Base-by-base conservation (phyloP, 805 yeast species). In the Saccharomycopsis lassenensis region DNA sequence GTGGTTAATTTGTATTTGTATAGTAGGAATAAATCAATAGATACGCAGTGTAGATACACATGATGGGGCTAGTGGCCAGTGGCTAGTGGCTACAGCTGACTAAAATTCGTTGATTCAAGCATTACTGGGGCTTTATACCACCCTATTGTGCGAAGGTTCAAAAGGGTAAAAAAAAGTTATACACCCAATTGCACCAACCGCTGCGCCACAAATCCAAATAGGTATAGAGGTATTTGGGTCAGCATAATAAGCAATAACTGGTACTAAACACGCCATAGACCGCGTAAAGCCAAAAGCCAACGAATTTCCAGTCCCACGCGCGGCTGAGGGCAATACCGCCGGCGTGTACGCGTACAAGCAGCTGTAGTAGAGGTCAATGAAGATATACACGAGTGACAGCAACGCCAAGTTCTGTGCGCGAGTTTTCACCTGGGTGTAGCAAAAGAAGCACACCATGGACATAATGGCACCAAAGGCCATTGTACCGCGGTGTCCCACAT, bases 281-380 rank as follows among this genome's bases (percentile, higher is more conserved):
- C 80, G 57, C 44, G 66, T 66, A 23, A 62, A 59, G 5, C 72
- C 71, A n/a, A 78, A 62, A 6, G 76, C 69, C 12, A 75, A 46
- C 3, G 79, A 77, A 29, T 69, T 67, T 31, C 77, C 82, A 1
- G 82, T 74, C 11, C 76, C 75, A 51, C 72, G 55, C 14, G 64
- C 61, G 35, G 58, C 52, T 0, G 71, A 56, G 26, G 76, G 76
- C 52, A 76, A 64, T 17, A 71, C 69, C 49, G 76, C 80, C 0
- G 82, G 83, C 3, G 81, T 74, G 49, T 72, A 74, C 4, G 81
- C 82, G 48, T 73, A 76, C 15, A 76, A 54, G 16, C 70, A 67
- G 4, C 75, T 78, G 50, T 71, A 74, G 49, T 70, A 70, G 38
- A 72, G 59, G 52, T 64, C 60, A 40, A 65, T 48, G 39, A 61